Evolutionary conservation across 2,329 filamentous ascomycete genomes (phyloP), one percentile per base, ranked within the genome.

Genomic region (Mycosphaerella arachidis): DNA sequence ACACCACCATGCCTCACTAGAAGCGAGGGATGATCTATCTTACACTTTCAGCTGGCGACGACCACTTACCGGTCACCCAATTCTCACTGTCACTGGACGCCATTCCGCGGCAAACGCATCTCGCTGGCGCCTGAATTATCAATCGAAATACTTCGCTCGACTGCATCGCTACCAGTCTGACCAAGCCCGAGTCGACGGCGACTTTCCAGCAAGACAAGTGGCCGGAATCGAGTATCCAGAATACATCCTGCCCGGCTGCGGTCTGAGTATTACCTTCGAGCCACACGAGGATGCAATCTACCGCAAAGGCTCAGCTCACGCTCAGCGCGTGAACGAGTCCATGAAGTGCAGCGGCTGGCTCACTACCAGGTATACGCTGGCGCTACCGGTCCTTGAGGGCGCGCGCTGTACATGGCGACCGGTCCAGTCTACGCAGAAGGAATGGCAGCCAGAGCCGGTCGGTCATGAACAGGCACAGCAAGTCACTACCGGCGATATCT

Each of bases 341-440:
- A 62, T 62, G 60, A 53, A 60, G 31, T 54, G 60, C 29, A 31
- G 33, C 3, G 60, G 60, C 3, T 62, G 57, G 57, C 37, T 59
- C 16, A 62, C 48, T 29, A 59, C 60, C 12, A 52, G 31, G 6
- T 62, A 60, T 18, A 54, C 43, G 6, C 59, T 62, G 31, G 60
- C 60, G 13, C n/a, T 62, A 5, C 60, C 60, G 13, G 57, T 60
- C 6, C 45, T 62, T 1, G 55, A 51, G 27, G 52, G 55, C 6
- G 37, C 51, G 13, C 43, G 57, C 40, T 45, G 53, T 8, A 57
- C 48, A 12, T 60, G 48, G 37, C 53, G n/a, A 33, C 37, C 43
- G 31, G 31, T 20, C 33, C 40, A 24, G 29, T 29, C 9, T 31
- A 29, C 4, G 10, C 27, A 6, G 13, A 10, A 30, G 9, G 24